Evolutionary conservation across 352 stramenopile genomes (phyloP).

Genomic region (Globisporangium rhizosaccharum): DNA sequence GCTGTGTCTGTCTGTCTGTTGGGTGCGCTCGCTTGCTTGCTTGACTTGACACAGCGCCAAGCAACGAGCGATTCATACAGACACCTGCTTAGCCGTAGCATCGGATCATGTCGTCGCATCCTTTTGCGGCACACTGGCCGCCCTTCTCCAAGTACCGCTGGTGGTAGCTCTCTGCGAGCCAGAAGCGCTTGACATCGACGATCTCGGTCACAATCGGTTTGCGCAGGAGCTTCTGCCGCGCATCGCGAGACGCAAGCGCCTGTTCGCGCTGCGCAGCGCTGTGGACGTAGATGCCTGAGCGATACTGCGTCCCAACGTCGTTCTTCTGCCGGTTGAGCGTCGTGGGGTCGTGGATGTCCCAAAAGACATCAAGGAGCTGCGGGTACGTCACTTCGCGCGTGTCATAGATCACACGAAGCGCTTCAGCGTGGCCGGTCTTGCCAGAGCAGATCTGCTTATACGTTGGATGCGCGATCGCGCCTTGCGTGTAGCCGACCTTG

Average conservation of each 20-base stretch:
- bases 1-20: background rate
- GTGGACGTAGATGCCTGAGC: conserved; percentile 94
- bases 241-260: conserved; percentile 56
- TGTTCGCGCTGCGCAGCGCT: conserved; percentile 82
- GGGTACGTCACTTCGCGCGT: conserved; percentile 81
- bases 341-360: conserved; percentile 91
- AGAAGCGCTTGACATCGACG: conserved; percentile 80
- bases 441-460: conserved; percentile 95
- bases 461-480: conserved; percentile 80
- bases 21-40: no score
- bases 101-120: conserved; percentile 84
- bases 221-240: conserved; percentile 57
- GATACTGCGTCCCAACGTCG: conserved; percentile 93
- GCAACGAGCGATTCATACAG: background rate
- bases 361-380: conserved; percentile 73
- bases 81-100: conserved; percentile 77
- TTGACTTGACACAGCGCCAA: no score
- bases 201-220: conserved; percentile 92
- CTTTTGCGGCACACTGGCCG: conserved; percentile 91
- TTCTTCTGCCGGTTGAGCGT: conserved; percentile 87
- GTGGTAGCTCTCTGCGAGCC: conserved; percentile 93
- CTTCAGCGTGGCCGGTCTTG: conserved; percentile 92
- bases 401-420: conserved; percentile 92
- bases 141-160: conserved; percentile 97
- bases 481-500: conserved; percentile 86